A percentile compares a stretch with the other conserved stretches of the same genome.
These are phyloP conservation scores for Umbellularia californica DNA, from an alignment of 164 flowering plant species.

Conservation along the genomic window DNA sequence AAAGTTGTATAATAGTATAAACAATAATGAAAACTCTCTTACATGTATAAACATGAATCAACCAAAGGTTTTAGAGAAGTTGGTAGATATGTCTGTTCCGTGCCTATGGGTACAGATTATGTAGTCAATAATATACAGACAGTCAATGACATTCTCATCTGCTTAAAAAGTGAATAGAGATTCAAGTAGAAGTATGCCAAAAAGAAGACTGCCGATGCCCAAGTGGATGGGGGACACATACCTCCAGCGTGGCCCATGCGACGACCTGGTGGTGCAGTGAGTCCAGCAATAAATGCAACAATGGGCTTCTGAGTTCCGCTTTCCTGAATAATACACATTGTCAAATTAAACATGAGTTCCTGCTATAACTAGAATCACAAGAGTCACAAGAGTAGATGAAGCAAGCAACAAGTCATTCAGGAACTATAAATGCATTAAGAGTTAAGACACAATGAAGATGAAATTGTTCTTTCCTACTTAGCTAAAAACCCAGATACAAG, in stretches of 20 bases:
- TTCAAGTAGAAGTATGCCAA: neutral
- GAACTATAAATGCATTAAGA: neutral
- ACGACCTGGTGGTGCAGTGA: conserved; percentile 98
- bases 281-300: conserved; percentile 97
- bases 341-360: conserved; percentile 4
- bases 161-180: neutral
- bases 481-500: neutral
- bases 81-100: too few species aligned
- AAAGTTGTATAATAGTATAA: too few species aligned
- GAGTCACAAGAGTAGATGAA: neutral
- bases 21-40: too few species aligned
- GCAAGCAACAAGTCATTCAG: neutral
- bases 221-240: conserved; percentile 18
- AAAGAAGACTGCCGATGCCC: neutral
- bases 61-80: too few species aligned
- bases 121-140: too few species aligned
- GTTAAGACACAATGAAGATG: neutral
- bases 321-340: conserved; percentile 48
- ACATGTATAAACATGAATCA: too few species aligned
- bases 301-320: conserved; percentile 93
- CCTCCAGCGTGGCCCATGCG: conserved; percentile 99
- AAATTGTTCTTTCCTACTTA: neutral
- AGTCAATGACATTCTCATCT: neutral
- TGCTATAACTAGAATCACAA: neutral
- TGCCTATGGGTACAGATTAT: too few species aligned